Evolutionary conservation across 768 basidiomycete species (phyloP), one percentile per base, ranked within the genome.

Genomic region (Amanita pallidorosea): DNA sequence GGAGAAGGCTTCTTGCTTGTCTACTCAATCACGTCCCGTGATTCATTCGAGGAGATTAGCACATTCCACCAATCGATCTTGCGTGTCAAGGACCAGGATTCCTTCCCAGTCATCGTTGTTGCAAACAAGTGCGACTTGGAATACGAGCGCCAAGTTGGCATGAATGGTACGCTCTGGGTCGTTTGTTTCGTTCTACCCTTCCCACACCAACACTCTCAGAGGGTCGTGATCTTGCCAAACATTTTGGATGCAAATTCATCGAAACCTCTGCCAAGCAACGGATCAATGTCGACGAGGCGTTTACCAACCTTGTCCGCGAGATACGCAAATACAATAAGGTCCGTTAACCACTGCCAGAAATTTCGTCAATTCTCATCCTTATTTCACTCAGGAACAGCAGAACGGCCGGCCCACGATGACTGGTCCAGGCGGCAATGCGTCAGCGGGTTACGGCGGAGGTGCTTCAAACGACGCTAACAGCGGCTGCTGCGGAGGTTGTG

Each of bases 121-220:
- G 95, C 92, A n/a, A 98, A 98, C 75, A 97, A 98, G 70, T 88
- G 87, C 60, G 95, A 98, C 67, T 71, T 95, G 59, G 94, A 93
- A 63, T 93, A 86, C 62, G 95, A 98, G 66, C 79, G 95, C 50
- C 94, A 97, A 67, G 95, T 98, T 23, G 90, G 90, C 63, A 86
- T 85, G 77, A 89, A 92, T 58, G 94, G 94, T 90, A 54, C 49
- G 73, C 65, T 29, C n/a, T 5, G 47, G 42, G 37, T 34, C 37
- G 31, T 22, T n/a, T 38, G n/a, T 35, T 22, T 47, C 31, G 7
- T 25, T 33, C 7, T 27, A 45, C 37, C 8, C n/a, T 20, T 35
- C 7, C 18, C 43, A 29, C 25, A 40, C 36, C 27, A 8, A 44
- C 48, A 22, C 49, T 31, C 45, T 52, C 18, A 96, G 95, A 98